Conservation (phyloP, 1,139 yeast genomes). For the Blastobotrys capitulatus region DNA sequence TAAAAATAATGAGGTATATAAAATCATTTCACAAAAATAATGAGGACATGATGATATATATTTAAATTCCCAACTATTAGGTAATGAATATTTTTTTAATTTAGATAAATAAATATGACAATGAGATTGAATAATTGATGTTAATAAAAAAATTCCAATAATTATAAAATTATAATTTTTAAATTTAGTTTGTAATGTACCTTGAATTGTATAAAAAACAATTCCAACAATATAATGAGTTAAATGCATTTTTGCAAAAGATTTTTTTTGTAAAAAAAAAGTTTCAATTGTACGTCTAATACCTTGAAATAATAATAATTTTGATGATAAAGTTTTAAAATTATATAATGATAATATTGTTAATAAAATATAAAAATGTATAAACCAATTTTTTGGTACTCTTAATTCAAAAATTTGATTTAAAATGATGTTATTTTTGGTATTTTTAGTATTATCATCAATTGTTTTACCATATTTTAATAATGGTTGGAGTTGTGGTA, state of each 20-base stretch:
- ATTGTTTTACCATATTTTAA: constrained; percentile 27
- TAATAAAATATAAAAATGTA: constrained; percentile 39
- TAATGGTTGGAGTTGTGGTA: constrained; percentile 21
- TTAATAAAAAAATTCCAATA: constrained; percentile 31
- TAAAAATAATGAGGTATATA: constrained; percentile 45
- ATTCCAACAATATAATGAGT: constrained; percentile 74
- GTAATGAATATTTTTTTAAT: constrained; percentile 62
- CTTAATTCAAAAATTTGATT: constrained; percentile 23
- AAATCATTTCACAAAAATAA: constrained; percentile 66
- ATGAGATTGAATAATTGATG: constrained; percentile 49
- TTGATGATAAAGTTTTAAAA: constrained; percentile 15
- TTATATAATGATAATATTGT: constrained; percentile 16
- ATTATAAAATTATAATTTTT: neutral
- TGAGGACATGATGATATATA: constrained; percentile 69
- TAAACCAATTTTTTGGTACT: constrained; percentile 46
- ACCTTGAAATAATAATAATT: constrained; percentile 50
- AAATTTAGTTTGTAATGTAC: constrained; percentile 25
- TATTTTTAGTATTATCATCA: constrained; percentile 2
- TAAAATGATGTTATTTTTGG: constrained; percentile 20
- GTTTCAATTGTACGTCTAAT: constrained; percentile 63
- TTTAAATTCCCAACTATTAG: constrained; percentile 48
- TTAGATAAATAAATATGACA: constrained; percentile 58
- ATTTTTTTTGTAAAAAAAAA: constrained; percentile 43
- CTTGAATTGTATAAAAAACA: constrained; percentile 49
- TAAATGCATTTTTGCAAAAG: constrained; percentile 59